Conservation (phyloP, 305 asterid genomes). For the Plantago coronopus region DNA sequence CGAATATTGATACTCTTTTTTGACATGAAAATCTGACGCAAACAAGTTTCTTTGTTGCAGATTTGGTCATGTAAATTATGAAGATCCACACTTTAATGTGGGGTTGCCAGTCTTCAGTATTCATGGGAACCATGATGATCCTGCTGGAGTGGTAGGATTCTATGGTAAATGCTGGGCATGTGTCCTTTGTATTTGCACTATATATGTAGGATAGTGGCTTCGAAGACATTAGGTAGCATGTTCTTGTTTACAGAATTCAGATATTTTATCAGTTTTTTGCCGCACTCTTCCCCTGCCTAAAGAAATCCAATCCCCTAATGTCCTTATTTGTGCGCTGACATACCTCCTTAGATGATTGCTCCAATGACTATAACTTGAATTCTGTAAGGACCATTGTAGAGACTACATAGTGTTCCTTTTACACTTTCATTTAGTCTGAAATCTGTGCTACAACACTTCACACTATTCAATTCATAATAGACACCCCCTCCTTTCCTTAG, state of each 20-base stretch:
- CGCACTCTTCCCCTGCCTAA: neutral
- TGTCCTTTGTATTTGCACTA: constrained; percentile 20
- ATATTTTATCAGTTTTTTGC: neutral
- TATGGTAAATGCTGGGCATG: constrained; percentile 41
- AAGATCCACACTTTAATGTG: constrained; percentile 97
- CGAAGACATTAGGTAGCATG: neutral
- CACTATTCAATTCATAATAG: neutral
- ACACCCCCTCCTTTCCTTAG: neutral
- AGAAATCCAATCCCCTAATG: neutral
- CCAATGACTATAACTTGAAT: neutral
- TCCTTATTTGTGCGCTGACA: neutral
- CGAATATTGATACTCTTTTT: constrained; percentile 12
- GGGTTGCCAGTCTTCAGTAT: constrained; percentile 98
- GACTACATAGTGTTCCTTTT: neutral
- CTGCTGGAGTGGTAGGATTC: constrained; percentile 98
- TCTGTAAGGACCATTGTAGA: neutral
- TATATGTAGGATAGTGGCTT: constrained; percentile 1
- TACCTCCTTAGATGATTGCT: neutral
- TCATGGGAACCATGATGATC: constrained; percentile 98
- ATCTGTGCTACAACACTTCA: neutral
- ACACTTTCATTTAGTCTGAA: too few species aligned
- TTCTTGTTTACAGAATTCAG: too few species aligned
- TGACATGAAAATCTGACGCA: constrained; percentile 13
- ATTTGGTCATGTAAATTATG: constrained; percentile 96
- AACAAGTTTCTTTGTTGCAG: constrained; percentile 38